Evolutionary conservation across 495 filamentous ascomycete species (phyloP), one percentile per base, ranked within the genome.

Genomic region (Penicillium argentinense): DNA sequence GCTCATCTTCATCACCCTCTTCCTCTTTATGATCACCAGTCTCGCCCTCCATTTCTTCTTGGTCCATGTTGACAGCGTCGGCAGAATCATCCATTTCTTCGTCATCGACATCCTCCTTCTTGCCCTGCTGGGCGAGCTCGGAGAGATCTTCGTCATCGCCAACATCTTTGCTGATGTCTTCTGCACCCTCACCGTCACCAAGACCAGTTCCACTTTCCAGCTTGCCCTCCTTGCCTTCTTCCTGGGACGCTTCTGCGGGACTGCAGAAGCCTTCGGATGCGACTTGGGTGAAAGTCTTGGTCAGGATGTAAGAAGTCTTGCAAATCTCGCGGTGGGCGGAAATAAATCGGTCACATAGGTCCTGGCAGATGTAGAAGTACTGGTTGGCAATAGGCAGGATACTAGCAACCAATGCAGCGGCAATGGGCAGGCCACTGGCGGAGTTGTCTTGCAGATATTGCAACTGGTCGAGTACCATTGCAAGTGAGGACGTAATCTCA

Each of bases 141-240:
- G 86, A 84, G 9, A 99, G 65, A 64, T 97, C 89, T 66, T 99
- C 95, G 48, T 97, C 92, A 36, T 89, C 85, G 48, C 87, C 79
- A 37, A 99, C 84, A 60, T 97, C 92, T 56, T 97, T 96, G 67
- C 91, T 96, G 44, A 99, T 97, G 69, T 99, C 91, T 59, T 97
- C 89, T 2, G 85, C 89, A 18, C 91, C 95, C 57, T 96, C 87
- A 9, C 91, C 92, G 45, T 96, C 92, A 22, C 93, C 95, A n/a
- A 99, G 80, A 18, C 95, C 95, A 4, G 91, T 97, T n/a, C 95
- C 95, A 39, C 77, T 80, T 63, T 99, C 91, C 29, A 96, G 73
- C 53, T 91, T 82, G 5, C 89, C 87, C 13, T 79, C 74, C 50
- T 85, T 79, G 26, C 81, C 78, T 18, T 79, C 73, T 37, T 85